Evolutionary conservation across 768 basidiomycete species (phyloP).

Genomic region (Psilocybe azurescens): DNA sequence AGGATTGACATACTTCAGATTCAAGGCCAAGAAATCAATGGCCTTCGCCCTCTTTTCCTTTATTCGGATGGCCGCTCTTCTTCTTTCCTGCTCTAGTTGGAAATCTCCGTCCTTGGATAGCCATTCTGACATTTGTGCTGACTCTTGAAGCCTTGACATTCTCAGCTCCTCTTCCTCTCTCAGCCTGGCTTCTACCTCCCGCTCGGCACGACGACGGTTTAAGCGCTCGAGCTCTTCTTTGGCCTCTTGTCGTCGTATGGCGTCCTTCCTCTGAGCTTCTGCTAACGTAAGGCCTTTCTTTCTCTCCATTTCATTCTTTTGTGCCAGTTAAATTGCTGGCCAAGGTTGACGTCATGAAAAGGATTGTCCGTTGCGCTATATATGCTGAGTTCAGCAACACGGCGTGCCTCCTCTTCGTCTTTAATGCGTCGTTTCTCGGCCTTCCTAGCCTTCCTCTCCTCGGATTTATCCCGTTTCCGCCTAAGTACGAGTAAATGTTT

Average conservation of each 20-base stretch:
- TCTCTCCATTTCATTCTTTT: constrained; percentile 97
- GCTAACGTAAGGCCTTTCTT: constrained; percentile 82
- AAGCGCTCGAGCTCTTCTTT: constrained; percentile 94
- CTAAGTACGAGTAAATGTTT: constrained; percentile 39
- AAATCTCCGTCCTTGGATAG: constrained; percentile 96
- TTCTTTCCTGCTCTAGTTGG: constrained; percentile 92
- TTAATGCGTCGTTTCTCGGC: constrained; percentile 84
- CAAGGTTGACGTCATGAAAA: constrained; percentile 96
- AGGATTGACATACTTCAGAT: constrained; percentile 89
- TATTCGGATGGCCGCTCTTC: constrained; percentile 90
- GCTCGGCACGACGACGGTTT: constrained; percentile 88
- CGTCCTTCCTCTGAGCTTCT: constrained; percentile 83
- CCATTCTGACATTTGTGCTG: constrained; percentile 98
- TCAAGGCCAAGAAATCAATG: constrained; percentile 96
- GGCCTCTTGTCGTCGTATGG: constrained; percentile 83
- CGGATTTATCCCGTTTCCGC: constrained; percentile 86
- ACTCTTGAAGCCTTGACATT: constrained; percentile 90
- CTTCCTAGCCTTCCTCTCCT: constrained; percentile 83
- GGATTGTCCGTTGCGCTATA: constrained; percentile 98
- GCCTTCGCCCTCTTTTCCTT: constrained; percentile 98
- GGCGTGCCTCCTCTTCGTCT: constrained; percentile 90
- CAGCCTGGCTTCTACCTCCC: constrained; percentile 87
- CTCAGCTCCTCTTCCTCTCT: constrained; percentile 93
- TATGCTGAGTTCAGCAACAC: constrained; percentile 92
- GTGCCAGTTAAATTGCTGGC: constrained; percentile 97